Evolutionary conservation across 306 rosid species (phyloP), one percentile per base, ranked within the genome.

Genomic region (Myrica gale): DNA sequence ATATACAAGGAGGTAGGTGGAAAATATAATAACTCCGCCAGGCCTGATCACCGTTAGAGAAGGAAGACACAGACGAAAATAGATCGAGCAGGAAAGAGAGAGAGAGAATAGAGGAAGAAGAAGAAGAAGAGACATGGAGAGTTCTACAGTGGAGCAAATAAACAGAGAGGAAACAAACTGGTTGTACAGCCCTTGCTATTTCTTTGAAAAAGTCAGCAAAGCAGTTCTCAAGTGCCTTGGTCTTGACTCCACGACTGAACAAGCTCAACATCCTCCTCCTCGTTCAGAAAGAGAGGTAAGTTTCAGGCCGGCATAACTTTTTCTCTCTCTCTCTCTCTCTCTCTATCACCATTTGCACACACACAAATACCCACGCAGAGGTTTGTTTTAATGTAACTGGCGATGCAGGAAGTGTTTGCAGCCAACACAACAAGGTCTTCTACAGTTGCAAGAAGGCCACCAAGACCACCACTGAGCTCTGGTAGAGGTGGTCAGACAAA

Each of bases 401-500:
- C 12, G n/a, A 26, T 73, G 60, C 50, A 78, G 82, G 82, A 72
- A 62, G 73, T 23, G 42, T 56, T 16, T 50, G 44, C 53, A 21
- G 63, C 48, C 44, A 60, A 6, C 48, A 44, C 21, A 55, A 76
- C 81, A 43, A 63, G 26, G 1, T 69, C 37, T 39, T 67, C 79
- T 50, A 71, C 61, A 26, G 81, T 67, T 53, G 15, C 73, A 19
- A 71, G 46, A 77, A 75, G 73, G 62, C 82, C 89, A 61, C 80
- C 87, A 68, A 81, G 75, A 53, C 81, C 89, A 51, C 83, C 82
- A 0, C 20, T 83, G 44, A 76, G 75, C 48, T 68, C 57, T 16
- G 92, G 92, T 26, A 32, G 43, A 10, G 87, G 88, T 15, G 77
- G 83, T 71, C 90, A 85, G 57, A 74, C 67, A 72, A 87, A 83